Evolutionary conservation across 306 rosid genomes (phyloP).

Genomic region (Rosa persica): DNA sequence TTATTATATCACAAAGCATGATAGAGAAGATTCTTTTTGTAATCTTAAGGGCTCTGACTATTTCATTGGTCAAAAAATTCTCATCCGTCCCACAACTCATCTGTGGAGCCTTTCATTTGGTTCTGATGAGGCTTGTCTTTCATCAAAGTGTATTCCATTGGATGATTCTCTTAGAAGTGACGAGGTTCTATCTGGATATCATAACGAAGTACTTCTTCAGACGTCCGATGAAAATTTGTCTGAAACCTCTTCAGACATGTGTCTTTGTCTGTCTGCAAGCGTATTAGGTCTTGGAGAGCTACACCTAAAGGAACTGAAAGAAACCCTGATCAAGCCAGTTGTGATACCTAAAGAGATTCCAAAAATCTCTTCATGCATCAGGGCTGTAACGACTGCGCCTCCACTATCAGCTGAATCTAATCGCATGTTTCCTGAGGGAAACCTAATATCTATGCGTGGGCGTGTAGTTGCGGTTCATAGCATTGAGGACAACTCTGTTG

Average conservation of each 20-base stretch:
- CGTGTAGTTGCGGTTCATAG: slow-evolving; percentile 55
- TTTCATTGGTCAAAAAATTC: slow-evolving; percentile 37
- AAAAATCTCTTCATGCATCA: slow-evolving; percentile 25
- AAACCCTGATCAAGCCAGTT: slow-evolving; percentile 30
- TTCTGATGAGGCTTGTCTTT: slow-evolving; percentile 45
- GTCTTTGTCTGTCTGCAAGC: slow-evolving; percentile 56
- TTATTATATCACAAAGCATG: slow-evolving; percentile 60
- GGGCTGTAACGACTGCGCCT: slow-evolving; percentile 21
- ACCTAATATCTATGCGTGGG: slow-evolving; percentile 58
- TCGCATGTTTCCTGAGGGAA: slow-evolving; percentile 68
- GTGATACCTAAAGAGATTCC: slow-evolving; percentile 35
- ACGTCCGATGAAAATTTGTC: slow-evolving; percentile 28
- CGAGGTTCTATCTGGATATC: slow-evolving; percentile 33
- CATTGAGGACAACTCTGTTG: slow-evolving; percentile 33
- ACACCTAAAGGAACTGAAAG: slow-evolving; percentile 31
- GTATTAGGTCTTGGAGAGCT: slow-evolving; percentile 36
- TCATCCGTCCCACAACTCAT: slow-evolving; percentile 46
- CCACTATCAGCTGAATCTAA: slow-evolving; percentile 31
- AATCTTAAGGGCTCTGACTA: slow-evolving; percentile 30
- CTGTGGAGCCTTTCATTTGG: slow-evolving; percentile 66
- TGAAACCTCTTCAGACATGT: slow-evolving; percentile 54
- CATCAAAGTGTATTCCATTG: slow-evolving; percentile 26
- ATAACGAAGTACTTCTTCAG: slow-evolving; percentile 34
- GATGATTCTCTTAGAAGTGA: slow-evolving; percentile 33
- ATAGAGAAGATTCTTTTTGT: slow-evolving; percentile 46